phyloP scores from a whole-genome alignment of 2,329 filamentous ascomycete species.

The Botrytis squamosa region DNA sequence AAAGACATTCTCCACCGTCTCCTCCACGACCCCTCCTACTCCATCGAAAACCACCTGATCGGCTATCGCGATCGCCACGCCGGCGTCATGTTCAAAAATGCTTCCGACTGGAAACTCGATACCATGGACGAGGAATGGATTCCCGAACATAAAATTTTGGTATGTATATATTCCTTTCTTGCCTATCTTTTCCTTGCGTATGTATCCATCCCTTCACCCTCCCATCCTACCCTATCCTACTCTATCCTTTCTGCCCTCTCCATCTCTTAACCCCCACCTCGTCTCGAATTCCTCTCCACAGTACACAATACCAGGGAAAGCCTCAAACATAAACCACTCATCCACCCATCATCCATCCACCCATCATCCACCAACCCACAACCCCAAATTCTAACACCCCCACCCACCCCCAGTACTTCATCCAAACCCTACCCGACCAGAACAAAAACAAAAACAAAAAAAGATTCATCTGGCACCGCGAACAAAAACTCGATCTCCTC shows the following conservation, averaged over 20 bases:
- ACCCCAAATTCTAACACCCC: neutral
- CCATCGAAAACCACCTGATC: conserved; percentile 16
- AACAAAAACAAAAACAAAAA: neutral
- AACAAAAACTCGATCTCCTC: neutral
- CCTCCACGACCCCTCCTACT: conserved; percentile 19
- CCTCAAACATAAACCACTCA: no score
- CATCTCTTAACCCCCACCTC: no score
- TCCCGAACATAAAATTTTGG: neutral
- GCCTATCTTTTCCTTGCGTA: neutral
- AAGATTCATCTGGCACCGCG: neutral
- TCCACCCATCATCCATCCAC: neutral
- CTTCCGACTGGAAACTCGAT: neutral
- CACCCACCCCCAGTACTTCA: neutral
- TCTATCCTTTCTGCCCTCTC: no score
- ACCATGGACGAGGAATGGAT: neutral
- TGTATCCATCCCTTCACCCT: no score
- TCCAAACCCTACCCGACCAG: neutral
- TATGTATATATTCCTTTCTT: neutral
- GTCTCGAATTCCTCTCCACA: neutral
- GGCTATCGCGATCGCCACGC: neutral
- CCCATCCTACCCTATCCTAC: no score
- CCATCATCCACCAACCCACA: neutral
- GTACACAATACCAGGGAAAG: no score
- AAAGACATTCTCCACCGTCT: neutral
- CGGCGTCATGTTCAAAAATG: neutral